phyloP scores from a whole-genome alignment of 2,329 filamentous ascomycete species.

The Colletotrichum caudatum region DNA sequence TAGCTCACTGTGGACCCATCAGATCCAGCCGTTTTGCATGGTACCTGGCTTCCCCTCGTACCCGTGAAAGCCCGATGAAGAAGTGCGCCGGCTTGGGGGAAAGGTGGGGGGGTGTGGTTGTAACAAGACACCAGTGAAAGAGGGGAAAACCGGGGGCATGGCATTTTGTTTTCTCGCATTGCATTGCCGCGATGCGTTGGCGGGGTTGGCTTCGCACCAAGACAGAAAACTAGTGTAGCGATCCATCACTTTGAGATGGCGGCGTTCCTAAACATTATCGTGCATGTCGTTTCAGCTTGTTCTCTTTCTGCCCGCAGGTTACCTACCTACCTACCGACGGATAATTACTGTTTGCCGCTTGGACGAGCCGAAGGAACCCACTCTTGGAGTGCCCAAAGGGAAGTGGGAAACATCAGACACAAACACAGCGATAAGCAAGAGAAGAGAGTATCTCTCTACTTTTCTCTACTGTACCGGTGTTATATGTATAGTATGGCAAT shows the following conservation, averaged over 20 bases:
- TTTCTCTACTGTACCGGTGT: not conserved
- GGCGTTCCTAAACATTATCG: slow-evolving; percentile 37
- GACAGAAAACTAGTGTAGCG: not conserved
- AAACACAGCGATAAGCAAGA: not conserved
- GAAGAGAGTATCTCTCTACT: not conserved
- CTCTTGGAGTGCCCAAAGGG: not conserved
- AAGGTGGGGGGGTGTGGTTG: not conserved
- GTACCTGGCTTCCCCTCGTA: not conserved
- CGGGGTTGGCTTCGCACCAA: not conserved
- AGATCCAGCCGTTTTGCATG: slow-evolving; percentile 1
- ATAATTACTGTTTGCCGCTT: not conserved
- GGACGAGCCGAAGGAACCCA: not conserved
- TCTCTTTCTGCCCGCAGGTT: not conserved
- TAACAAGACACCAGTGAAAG: not conserved
- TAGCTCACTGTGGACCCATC: not conserved
- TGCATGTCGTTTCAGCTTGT: slow-evolving; percentile 30
- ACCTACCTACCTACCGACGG: not conserved
- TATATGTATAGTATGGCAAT: too few relatives aligned
- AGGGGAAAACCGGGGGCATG: slow-evolving; percentile 6
- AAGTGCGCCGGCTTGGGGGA: not conserved
- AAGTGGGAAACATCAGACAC: not conserved
- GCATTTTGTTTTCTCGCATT: slow-evolving; percentile 33
- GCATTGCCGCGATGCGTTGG: slow-evolving; percentile 32
- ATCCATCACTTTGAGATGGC: not conserved
- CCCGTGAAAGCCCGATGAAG: slow-evolving; percentile 39